These are phyloP conservation scores for Sporisorium sorghi DNA, from an alignment of 1,284 basidiomycete genomes.

Conservation along the genomic window DNA sequence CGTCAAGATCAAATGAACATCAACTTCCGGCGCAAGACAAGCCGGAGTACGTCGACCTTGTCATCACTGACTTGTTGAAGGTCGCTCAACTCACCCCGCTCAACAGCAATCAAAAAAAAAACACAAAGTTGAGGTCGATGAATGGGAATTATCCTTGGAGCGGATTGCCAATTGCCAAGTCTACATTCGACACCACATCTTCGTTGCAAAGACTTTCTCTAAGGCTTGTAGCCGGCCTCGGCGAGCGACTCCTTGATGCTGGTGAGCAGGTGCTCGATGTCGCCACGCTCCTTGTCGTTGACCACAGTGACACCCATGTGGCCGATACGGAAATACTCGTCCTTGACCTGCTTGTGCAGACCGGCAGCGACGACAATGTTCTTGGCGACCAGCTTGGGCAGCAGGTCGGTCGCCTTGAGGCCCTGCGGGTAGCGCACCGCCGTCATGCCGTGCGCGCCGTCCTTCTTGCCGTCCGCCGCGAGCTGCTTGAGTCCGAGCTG, in stretches of 20 bases:
- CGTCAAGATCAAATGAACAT: conserved; percentile 29
- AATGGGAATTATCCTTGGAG: no score
- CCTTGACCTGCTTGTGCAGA: conserved; percentile 86
- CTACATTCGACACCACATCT: not conserved
- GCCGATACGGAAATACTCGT: conserved; percentile 73
- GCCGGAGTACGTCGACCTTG: conserved; percentile 37
- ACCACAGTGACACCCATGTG: conserved; percentile 91
- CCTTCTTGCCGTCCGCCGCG: conserved; percentile 62
- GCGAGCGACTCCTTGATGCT: conserved; percentile 75
- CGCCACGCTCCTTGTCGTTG: conserved; percentile 72
- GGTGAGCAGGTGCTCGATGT: conserved; percentile 80
- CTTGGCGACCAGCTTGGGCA: conserved; percentile 74
- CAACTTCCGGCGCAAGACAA: conserved; percentile 25
- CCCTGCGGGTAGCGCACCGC: conserved; percentile 66
- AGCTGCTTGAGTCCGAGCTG: conserved; percentile 76
- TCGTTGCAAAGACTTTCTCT: not conserved
- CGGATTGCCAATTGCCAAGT: not conserved
- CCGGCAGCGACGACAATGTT: conserved; percentile 89
- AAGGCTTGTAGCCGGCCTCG: conserved; percentile 71
- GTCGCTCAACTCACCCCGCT: conserved; percentile 21
- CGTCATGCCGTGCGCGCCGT: conserved; percentile 68
- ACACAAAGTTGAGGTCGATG: no score
- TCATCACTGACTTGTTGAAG: conserved; percentile 24
- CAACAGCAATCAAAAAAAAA: no score
- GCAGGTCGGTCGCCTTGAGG: conserved; percentile 59